Base-by-base conservation (phyloP, 2,329 filamentous ascomycete genomes). In the Thelonectria blattea region DNA sequence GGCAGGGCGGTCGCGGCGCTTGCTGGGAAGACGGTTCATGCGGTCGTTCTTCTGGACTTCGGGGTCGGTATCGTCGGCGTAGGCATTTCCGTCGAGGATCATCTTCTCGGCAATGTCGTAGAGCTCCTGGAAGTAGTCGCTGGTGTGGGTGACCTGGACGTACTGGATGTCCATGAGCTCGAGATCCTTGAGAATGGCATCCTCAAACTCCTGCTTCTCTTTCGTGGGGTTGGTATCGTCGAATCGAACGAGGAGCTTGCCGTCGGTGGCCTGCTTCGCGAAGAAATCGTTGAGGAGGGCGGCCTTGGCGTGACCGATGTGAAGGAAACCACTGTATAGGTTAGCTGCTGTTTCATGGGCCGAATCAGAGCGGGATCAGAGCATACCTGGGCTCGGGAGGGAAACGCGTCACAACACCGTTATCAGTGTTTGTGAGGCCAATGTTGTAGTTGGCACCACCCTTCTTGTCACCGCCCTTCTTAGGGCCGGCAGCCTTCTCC, bases 151-250 rank as follows among this genome's bases (percentile, higher is more conserved):
- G 60, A 93, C 84, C 66, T 85, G 85, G 76, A 97, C 94, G 20
- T 93, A 91, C 78, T 91, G 91, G 77, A 99, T 91, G 30, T 93
- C 94, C 84, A 99, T 92, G 54, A 98, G 84, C 51, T 88, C 88
- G 52, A 97, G 85, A 76, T 99, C 95, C 80, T 97, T 90, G 41
- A 97, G 83, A 64, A 99, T 99, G 5, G 93, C 86, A 78, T 98
- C 93, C 75, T 98, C 90, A 75, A 90, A 99, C 80, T 98, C 95
- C 75, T 94, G 88, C 81, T 96, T 97, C 83, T 99, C 95, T 77
- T 98, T 98, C 61, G 91, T 89, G 8, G 95, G 95, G 79, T 99
- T 99, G 58, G 95, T 99, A 74, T 99, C 95, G 74, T 99, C 95
- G 73, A 99, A 95, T 61, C 95, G 91, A 51, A 98, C 86, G 61